Base-by-base conservation (phyloP, 1,284 basidiomycete species). In the Microbotryum saponariae region DNA sequence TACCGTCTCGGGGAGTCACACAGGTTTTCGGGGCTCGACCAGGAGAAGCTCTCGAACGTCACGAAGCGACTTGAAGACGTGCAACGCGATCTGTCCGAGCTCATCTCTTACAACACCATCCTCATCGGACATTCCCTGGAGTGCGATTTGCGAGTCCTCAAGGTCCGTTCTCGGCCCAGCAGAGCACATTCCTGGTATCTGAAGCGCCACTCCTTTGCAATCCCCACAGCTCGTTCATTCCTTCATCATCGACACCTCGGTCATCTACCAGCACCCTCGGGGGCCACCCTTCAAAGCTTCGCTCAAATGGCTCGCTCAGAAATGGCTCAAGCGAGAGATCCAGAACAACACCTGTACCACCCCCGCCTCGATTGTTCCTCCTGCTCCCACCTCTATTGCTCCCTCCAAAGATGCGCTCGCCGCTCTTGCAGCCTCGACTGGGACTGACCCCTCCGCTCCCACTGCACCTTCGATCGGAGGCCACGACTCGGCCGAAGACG, bases 81-180 rank as follows among this genome's bases (percentile, higher is more conserved):
- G 4, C 92, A 94, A 74, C 71, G 79, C 0, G 81, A 85, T 50
- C 75, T 90, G 55, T 75, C 76, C 12, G 76, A 83, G 20, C 76
- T 65, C 73, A 59, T 74, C 16, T 72, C 78, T 77, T 66, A 80
- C 79, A 2, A 85, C 0, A 89, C 90, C 2, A 87, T 93, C 70
- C 83, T 96, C 20, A 79, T 96, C n/a, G 92, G 92, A 0, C 92
- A 96, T 74, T 93, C 90, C 3, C 83, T 96, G 54, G 91, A 94
- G 77, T 91, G 87, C 33, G 91, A 96, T 73, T 80, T 96, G 42
- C 83, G 83, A 66, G 88, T 88, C 0, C 81, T 97, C 60, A 88
- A 87, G 70, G 82, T 94, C 48, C 82, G 84, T 62, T 88, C 12
- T 21, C 5, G 5, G 12, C 25, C 50, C n/a, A 31, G 31, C 9